Conservation (phyloP, 192 early-diverging fungal genomes). For the Coemansia sp. region DNA sequence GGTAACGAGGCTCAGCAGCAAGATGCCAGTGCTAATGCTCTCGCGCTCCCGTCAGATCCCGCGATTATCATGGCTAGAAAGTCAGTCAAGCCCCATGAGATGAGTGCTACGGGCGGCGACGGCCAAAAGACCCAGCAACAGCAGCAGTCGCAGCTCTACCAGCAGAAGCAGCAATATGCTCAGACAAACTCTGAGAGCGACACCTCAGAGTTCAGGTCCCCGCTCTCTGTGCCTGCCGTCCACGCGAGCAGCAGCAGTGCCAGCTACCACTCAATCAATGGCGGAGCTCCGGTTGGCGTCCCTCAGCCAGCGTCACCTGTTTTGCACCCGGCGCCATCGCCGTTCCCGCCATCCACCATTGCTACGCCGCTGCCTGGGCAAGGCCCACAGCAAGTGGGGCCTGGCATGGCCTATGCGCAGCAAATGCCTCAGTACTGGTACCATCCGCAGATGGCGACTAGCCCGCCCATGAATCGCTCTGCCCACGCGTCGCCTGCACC, state of each 20-base stretch:
- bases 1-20: constrained; percentile 2
- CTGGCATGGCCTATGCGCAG: constrained; percentile 12
- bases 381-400: constrained; percentile 2
- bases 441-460: constrained; percentile 14
- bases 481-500: constrained; percentile 50
- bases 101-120: neutral
- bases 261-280: neutral
- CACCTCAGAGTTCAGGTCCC: constrained; percentile 30
- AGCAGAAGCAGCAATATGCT: neutral
- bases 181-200: neutral
- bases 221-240: constrained; percentile 27
- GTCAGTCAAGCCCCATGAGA: constrained; percentile 35
- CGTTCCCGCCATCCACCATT: constrained; percentile 52
- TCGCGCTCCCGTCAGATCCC: constrained; percentile 21
- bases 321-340: constrained; percentile 44
- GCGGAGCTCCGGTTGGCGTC: neutral
- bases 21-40: constrained; percentile 9
- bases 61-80: constrained; percentile 51
- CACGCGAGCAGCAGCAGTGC: constrained; percentile 4
- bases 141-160: neutral
- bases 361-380: constrained; percentile 49
- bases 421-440: constrained; percentile 32
- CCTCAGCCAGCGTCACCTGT: constrained; percentile 31
- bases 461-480: constrained; percentile 9
- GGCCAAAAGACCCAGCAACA: neutral